Conservation (phyloP, 805 yeast species). For the Zygosaccharomyces kombuchaensis region DNA sequence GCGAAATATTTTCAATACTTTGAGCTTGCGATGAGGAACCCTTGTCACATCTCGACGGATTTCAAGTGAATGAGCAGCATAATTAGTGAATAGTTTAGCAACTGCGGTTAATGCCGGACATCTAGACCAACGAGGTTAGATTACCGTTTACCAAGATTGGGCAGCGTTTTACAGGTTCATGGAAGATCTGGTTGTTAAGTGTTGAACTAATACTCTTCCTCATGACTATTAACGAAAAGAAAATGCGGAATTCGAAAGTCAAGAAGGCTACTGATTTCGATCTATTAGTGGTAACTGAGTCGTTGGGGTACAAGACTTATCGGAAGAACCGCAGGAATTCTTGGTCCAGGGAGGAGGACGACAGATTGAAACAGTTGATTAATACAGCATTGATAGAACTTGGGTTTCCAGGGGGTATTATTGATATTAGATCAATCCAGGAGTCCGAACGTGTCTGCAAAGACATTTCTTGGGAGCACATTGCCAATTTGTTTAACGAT, state of each 20-base stretch:
- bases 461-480: constrained; percentile 57
- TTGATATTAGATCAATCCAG: constrained; percentile 26
- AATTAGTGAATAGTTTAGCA: background rate
- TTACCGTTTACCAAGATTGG: background rate
- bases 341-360: constrained; percentile 79
- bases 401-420: constrained; percentile 37
- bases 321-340: constrained; percentile 57
- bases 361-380: constrained; percentile 43
- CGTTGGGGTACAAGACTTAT: constrained; percentile 70
- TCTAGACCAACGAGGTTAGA: background rate
- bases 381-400: constrained; percentile 33
- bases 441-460: constrained; percentile 32
- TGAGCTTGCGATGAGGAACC: background rate
- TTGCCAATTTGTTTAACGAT: constrained; percentile 44
- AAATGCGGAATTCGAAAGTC: constrained; percentile 14
- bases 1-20: background rate
- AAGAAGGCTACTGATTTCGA: constrained; percentile 33
- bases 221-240: constrained; percentile 11
- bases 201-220: background rate
- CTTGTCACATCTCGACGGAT: constrained; percentile 1
- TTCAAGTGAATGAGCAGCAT: background rate
- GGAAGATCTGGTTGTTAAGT: background rate
- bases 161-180: background rate
- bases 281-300: constrained; percentile 54
- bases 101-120: background rate